These are phyloP conservation scores for Kwoniella heveanensis DNA, from an alignment of 768 basidiomycete species.

Conservation along the genomic window DNA sequence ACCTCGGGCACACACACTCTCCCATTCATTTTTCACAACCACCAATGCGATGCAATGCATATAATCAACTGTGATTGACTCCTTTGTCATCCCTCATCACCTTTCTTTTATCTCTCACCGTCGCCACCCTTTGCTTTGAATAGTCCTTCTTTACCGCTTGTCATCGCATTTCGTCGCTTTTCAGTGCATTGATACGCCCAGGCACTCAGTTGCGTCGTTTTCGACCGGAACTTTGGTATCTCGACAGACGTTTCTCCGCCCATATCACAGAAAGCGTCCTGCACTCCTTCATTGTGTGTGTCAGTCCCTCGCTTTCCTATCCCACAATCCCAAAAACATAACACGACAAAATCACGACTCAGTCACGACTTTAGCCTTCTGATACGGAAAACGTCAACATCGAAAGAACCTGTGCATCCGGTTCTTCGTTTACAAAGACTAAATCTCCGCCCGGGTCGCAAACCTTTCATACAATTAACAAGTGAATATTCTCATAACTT, in stretches of 20 bases:
- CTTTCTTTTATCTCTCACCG: background rate
- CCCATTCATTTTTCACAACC: background rate
- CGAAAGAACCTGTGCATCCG: conserved; percentile 1
- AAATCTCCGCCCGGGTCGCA: background rate
- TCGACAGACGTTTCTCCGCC: background rate
- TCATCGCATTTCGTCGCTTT: conserved; percentile 2
- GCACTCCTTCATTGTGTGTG: conserved; percentile 24
- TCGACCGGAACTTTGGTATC: background rate
- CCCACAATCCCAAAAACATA: background rate
- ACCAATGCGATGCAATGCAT: background rate
- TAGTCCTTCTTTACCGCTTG: conserved; percentile 5
- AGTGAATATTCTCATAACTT: background rate
- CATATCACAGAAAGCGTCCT: conserved; percentile 13
- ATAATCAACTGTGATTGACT: background rate
- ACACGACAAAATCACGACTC: background rate
- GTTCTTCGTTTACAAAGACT: conserved; percentile 2
- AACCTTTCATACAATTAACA: background rate
- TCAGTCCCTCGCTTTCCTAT: conserved; percentile 12
- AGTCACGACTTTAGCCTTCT: background rate
- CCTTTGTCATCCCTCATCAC: conserved; percentile 3
- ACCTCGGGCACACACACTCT: too few relatives aligned
- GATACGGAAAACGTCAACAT: conserved; percentile 3
- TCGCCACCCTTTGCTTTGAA: background rate
- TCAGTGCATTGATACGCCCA: conserved; percentile 1
- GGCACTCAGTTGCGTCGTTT: background rate